These are phyloP conservation scores for Platismatia glauca DNA, from an alignment of 495 filamentous ascomycete genomes.

Conservation along the genomic window DNA sequence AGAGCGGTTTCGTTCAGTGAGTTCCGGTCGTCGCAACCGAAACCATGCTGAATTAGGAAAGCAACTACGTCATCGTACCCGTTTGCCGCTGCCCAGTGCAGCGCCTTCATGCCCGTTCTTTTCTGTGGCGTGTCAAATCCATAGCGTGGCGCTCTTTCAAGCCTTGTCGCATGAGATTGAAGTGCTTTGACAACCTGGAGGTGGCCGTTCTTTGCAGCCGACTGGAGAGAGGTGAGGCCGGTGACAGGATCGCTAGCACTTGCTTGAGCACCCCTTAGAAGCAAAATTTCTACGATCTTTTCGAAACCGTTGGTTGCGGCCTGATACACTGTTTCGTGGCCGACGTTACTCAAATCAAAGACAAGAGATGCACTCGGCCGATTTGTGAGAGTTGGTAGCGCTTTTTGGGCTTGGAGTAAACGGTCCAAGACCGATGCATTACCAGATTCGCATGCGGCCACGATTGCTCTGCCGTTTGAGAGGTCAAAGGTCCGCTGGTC, in stretches of 20 bases:
- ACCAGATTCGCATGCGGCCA: background rate
- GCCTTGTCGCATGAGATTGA: no score
- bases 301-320: constrained; percentile 3
- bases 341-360: background rate
- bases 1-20: background rate
- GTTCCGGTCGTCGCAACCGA: background rate
- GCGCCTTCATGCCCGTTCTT: background rate
- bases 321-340: background rate
- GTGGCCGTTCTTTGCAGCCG: background rate
- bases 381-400: background rate
- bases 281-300: background rate
- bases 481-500: background rate
- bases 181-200: background rate
- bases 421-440: background rate
- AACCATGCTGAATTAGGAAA: background rate
- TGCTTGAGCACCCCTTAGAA: background rate
- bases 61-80: background rate
- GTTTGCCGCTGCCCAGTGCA: background rate
- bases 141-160: background rate
- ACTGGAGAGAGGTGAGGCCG: background rate
- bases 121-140: background rate
- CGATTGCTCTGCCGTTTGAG: background rate
- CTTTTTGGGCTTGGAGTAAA: background rate
- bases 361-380: no score
- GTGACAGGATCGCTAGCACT: background rate